Base-by-base conservation (phyloP, 2,329 filamentous ascomycete species). In the Ophiostoma ips region DNA sequence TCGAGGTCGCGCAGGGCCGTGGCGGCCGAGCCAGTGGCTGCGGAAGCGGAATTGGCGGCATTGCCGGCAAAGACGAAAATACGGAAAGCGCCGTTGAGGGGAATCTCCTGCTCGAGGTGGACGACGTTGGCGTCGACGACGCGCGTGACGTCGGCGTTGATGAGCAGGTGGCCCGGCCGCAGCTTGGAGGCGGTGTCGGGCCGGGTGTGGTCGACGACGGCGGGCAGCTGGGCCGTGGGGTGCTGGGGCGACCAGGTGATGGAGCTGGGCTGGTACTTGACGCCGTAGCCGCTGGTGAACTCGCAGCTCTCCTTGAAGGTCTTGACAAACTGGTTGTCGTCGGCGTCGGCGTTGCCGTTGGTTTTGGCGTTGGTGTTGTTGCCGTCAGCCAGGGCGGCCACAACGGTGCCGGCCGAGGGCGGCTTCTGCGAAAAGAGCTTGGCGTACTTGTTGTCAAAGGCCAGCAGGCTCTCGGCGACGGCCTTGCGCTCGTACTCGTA, bases 261-360 rank as follows among this genome's bases (percentile, higher is more conserved):
- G 30, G 76, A 67, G 66, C 94, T 95, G 49, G 84, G 73, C 56
- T 81, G 76, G 69, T 95, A 95, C 30, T 81, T 83, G 19, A 95
- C 87, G 53, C 89, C 89, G 63, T 94, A 95, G 52, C 89, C 89
- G 56, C 84, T 88, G 11, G 88, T 95, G 65, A 95, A 94, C 61
- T 92, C 87, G 70, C 88, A 95, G 30, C 81, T 80, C 51, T 86
- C 85, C 64, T 95, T 95, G 73, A 95, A 95, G 0, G 83, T 87
- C 68, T 83, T 83, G 62, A 94, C 79, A 62, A 95, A 95, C 11
- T 84, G 79, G 60, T 89, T 89, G 52, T 86, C 81, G 61, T 15
- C 35, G 3, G 13, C 12, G 8, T 24, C 41, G 5, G 44, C 33
- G 2, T 30, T 38, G 6, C 41, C 33, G 2, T 38, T 35, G 15